These are phyloP conservation scores for Sequoia sempervirens DNA, from an alignment of 75 land plant species.

Conservation along the genomic window DNA sequence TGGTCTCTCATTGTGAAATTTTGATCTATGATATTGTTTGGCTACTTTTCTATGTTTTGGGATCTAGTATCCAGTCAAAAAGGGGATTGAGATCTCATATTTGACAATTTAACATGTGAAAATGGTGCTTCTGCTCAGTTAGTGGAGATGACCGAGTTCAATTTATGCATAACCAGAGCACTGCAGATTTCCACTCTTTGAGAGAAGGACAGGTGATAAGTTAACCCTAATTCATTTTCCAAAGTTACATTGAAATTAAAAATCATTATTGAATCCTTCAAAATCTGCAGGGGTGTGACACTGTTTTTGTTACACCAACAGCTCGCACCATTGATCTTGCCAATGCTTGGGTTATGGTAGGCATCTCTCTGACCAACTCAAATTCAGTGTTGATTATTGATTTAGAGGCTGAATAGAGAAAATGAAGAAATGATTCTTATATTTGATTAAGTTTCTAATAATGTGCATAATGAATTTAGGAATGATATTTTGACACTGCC, in stretches of 20 bases:
- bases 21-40: not conserved
- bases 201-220: conserved; percentile 61
- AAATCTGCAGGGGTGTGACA: conserved; percentile 71
- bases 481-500: not conserved
- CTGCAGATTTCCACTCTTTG: conserved; percentile 68
- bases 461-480: not conserved
- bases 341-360: conserved; percentile 82
- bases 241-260: conserved; percentile 3
- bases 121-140: conserved; percentile 27
- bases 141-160: conserved; percentile 76
- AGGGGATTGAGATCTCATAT: not conserved
- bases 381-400: not conserved
- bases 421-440: not conserved
- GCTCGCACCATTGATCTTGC: conserved; percentile 82
- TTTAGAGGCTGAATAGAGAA: not conserved
- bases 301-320: conserved; percentile 81
- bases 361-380: conserved; percentile 2
- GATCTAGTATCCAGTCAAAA: not conserved
- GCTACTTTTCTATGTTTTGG: not conserved
- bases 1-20: not conserved
- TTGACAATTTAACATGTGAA: conserved; percentile 7
- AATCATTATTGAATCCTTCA: conserved; percentile 8
- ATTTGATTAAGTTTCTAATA: not conserved
- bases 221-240: not conserved
- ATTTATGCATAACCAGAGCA: conserved; percentile 85